These are phyloP conservation scores for Vitis hybrid DNA, from an alignment of 177 flowering plant species.

Conservation along the genomic window DNA sequence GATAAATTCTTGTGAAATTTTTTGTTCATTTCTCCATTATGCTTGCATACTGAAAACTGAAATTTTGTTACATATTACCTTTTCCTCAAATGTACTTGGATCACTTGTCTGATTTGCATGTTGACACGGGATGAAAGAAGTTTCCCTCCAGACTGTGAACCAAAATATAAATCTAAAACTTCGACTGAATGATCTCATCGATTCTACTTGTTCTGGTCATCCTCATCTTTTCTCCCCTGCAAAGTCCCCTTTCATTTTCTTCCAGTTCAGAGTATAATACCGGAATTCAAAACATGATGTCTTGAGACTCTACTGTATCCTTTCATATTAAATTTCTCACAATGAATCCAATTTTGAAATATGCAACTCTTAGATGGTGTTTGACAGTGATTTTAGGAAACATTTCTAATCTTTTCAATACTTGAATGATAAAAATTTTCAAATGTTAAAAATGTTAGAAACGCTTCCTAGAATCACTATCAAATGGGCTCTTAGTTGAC, in stretches of 20 bases:
- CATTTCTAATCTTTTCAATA: no score
- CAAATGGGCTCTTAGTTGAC: no score
- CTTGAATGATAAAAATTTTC: no score
- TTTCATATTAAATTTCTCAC: background rate
- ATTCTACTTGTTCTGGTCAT: background rate
- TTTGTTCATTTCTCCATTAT: background rate
- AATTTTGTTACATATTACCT: background rate
- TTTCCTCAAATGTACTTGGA: background rate
- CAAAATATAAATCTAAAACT: background rate
- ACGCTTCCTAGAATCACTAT: fast-evolving
- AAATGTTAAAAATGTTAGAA: no score
- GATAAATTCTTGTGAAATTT: background rate
- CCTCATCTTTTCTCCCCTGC: background rate
- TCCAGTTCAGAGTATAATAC: background rate
- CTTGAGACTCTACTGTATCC: background rate
- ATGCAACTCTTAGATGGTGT: background rate
- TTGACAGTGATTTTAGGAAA: no score
- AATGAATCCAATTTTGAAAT: no score
- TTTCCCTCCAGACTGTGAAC: background rate
- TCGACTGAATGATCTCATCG: background rate
- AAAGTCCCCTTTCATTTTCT: background rate
- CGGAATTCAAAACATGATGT: background rate
- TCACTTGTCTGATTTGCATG: background rate
- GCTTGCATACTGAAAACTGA: background rate
- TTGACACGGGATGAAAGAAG: background rate